Evolutionary conservation across 768 basidiomycete genomes (phyloP).

Genomic region (Termitomyces sp.): DNA sequence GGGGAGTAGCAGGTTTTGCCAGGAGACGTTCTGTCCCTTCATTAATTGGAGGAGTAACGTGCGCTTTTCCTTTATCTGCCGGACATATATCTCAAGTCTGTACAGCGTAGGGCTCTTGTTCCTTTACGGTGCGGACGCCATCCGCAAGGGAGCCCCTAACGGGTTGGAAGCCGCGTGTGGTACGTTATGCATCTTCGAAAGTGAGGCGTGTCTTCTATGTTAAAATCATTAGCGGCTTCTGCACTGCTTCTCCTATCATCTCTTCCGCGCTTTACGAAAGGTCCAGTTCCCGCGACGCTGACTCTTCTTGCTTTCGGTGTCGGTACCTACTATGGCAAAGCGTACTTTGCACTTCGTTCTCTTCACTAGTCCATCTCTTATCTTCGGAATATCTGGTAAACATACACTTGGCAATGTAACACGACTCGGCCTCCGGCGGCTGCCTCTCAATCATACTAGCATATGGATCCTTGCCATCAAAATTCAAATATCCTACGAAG

Average conservation of each 20-base stretch:
- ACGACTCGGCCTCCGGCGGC: not conserved
- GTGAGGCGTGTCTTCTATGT: not conserved
- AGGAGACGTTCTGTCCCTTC: slow-evolving; percentile 78
- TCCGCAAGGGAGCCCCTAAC: slow-evolving; percentile 65
- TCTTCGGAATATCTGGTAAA: not conserved
- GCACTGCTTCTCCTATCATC: slow-evolving; percentile 72
- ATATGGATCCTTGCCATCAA: not conserved
- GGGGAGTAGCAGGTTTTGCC: slow-evolving; percentile 69
- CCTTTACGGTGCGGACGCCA: slow-evolving; percentile 72
- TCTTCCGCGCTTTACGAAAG: slow-evolving; percentile 64
- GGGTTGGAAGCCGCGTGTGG: slow-evolving; percentile 80
- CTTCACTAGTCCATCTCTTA: slow-evolving; percentile 19
- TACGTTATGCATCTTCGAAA: slow-evolving; percentile 23
- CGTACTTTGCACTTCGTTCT: slow-evolving; percentile 38
- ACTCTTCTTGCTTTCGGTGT: slow-evolving; percentile 56
- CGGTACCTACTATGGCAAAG: slow-evolving; percentile 66
- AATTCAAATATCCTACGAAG: too few relatives aligned
- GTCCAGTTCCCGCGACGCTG: slow-evolving; percentile 64
- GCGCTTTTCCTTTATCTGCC: slow-evolving; percentile 12
- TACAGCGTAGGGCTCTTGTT: slow-evolving; percentile 72
- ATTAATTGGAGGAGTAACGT: slow-evolving; percentile 78
- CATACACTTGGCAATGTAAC: too few relatives aligned
- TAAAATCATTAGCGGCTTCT: slow-evolving; percentile 55
- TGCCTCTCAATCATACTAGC: not conserved
- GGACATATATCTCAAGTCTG: not conserved